Evolutionary conservation across 305 asterid genomes (phyloP), one percentile per base, ranked within the genome.

Genomic region (Andrographis paniculata): DNA sequence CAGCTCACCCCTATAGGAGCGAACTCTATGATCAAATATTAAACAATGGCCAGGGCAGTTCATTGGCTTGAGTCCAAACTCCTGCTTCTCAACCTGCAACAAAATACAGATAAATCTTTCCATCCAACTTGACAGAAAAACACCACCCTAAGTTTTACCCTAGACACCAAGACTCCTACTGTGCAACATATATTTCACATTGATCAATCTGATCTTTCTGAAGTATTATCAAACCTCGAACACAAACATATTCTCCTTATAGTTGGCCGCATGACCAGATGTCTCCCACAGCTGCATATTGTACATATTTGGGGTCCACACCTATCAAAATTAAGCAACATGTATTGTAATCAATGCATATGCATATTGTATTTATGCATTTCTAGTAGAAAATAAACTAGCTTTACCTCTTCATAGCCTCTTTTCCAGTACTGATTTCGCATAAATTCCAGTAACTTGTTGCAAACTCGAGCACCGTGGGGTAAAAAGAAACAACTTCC

Each of bases 1-100:
- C 9, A 33, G 48, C 72, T 69, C 47, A 87, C 99, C 99, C 70
- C 99, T 74, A 67, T 92, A 92, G 14, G 99, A 92, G 44, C 99
- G 95, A 71, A 84, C 91, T 76, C 95, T 77, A 63, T 84, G 85
- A 69, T 81, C 95, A 70, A 91, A 91, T 48, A 91, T 86, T 66
- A 91, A 77, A 65, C 99, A 91, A 63, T 91, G 99, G 52, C 99
- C 99, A 12, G 99, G 96, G 65, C 96, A 91, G 64, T 91, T 91
- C 99, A 91, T 91, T 53, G 99, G 99, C 80, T 91, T 87, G 64
- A 91, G 84, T 47, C 99, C 96, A 60, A 87, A 91, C 57, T 91
- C 94, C 72, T 83, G 99, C 53, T 83, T 82, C 66, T 91, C 99
- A 20, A 91, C 74, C 99, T 91, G 82, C 74, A 70, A 45, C 45